Evolutionary conservation across 1,284 basidiomycete species (phyloP).

Genomic region (Puccinia polysora): DNA sequence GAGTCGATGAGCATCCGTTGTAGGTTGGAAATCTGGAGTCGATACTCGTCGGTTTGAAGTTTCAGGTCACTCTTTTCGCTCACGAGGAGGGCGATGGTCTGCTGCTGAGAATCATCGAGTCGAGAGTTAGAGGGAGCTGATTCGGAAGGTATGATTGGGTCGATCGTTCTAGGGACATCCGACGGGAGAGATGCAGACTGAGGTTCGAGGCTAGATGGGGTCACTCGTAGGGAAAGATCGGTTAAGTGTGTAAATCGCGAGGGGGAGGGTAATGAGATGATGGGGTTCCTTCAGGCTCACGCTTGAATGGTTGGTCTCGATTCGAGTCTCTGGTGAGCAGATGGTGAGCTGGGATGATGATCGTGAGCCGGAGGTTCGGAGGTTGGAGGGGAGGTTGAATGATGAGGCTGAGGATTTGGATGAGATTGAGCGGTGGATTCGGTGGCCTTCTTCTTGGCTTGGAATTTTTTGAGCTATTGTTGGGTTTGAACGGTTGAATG

Average conservation of each 20-base stretch:
- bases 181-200: not conserved
- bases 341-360: not conserved
- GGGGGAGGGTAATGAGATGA: not conserved
- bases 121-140: not conserved
- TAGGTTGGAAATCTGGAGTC: slow-evolving; percentile 21
- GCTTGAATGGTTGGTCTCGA: not conserved
- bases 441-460: slow-evolving; percentile 40
- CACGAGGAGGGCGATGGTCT: slow-evolving; percentile 31
- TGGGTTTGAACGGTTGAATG: too few relatives aligned
- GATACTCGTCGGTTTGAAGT: slow-evolving; percentile 24
- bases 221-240: not conserved
- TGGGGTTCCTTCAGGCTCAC: not conserved
- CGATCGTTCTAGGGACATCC: not conserved
- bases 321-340: not conserved
- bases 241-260: not conserved
- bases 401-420: not conserved
- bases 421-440: slow-evolving; percentile 4
- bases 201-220: not conserved
- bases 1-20: not conserved
- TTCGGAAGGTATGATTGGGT: not conserved
- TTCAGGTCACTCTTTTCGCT: slow-evolving; percentile 36
- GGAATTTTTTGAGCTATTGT: slow-evolving; percentile 40
- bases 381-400: not conserved
- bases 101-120: slow-evolving; percentile 22
- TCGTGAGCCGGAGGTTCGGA: not conserved